phyloP scores from a whole-genome alignment of 768 basidiomycete species.

The Trametopsis cervina region DNA sequence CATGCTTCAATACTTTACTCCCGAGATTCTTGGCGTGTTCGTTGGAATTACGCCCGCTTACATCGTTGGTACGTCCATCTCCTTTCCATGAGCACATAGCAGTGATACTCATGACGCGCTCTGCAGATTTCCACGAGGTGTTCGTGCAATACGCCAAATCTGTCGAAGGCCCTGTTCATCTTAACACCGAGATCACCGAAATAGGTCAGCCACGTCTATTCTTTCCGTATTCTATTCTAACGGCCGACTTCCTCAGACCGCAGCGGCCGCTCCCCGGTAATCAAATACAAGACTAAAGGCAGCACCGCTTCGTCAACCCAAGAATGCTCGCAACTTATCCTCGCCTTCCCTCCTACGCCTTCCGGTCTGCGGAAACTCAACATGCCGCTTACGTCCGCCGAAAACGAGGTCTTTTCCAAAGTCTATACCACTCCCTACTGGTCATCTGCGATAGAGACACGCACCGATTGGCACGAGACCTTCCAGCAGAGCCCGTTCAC shows the following conservation, averaged over 20 bases:
- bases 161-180: neutral
- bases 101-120: neutral
- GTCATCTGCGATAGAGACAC: neutral
- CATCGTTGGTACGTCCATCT: neutral
- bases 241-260: neutral
- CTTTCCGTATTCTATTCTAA: neutral
- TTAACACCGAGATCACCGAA: neutral
- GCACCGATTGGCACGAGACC: neutral
- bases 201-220: neutral
- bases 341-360: slow-evolving; percentile 3
- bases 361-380: slow-evolving; percentile 3
- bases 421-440: neutral
- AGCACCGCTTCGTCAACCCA: neutral
- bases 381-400: slow-evolving; percentile 10
- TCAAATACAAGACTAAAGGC: neutral
- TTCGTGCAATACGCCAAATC: slow-evolving; percentile 1
- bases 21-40: neutral
- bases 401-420: neutral
- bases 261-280: neutral
- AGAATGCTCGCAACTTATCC: slow-evolving; percentile 1
- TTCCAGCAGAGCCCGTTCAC: neutral
- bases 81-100: neutral
- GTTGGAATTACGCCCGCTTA: neutral
- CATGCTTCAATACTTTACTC: slow-evolving; percentile 2
- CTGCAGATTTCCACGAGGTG: neutral